Base-by-base conservation (phyloP, 2,329 filamentous ascomycete genomes). In the Daldinia sp. region DNA sequence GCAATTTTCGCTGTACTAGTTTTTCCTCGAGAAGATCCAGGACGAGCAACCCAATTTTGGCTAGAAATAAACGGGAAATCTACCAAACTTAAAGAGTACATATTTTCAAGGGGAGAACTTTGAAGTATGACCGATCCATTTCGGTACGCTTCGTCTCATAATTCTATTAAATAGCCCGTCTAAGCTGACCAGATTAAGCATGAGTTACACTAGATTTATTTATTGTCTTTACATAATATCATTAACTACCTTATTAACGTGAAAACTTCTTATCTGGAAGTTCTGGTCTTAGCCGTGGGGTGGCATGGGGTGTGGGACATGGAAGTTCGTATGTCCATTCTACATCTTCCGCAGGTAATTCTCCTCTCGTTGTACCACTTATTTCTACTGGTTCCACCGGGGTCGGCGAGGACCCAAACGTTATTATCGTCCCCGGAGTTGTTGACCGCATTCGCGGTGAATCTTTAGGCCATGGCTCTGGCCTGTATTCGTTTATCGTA, bases 401-500 rank as follows among this genome's bases (percentile, higher is more conserved):
- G 20, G 63, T 68, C 10, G 62, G 64, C 12, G 39, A 44, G 1
- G 60, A 60, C 37, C 61, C 37, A 18, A 59, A 59, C 30, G 56
- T 59, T 18, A 35, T 50, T 61, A 67, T 60, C 33, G 65, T 68
- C 23, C 65, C 68, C 2, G 70, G 68, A 7, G 68, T 72, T 13
- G 51, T 51, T n/a, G 70, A 72, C 46, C 65, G 57, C 51, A 68
- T 20, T 18, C 63, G 62, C 13, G 65, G 62, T 23, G 68, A 59
- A 46, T 74, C 72, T 58, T 74, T 74, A 20, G 72, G 72, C 72
- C 72, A 74, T 0, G 75, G 75, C 53, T 77, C 75, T 9, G 75
- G 75, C 53, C 72, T 73, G 35, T 76, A 76, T 33, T 76, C 74
- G 28, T 70, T 62, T 28, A 76, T 70, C 18, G 67, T 67, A 9